Base-by-base conservation (phyloP, 129 eudicot genomes). In the Glebionis coronaria region DNA sequence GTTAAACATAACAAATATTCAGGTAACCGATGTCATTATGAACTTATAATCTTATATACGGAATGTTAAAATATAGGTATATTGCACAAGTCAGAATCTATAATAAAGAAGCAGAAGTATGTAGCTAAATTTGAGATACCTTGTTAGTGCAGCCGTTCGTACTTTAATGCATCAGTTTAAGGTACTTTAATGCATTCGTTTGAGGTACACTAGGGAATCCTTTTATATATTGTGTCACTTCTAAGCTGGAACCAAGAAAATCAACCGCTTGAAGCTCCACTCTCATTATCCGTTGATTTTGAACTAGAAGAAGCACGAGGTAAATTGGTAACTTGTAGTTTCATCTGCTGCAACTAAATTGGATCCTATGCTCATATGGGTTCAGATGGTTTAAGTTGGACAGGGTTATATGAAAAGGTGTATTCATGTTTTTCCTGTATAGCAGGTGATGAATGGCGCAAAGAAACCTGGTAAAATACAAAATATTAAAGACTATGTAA, bases 181-280 rank as follows among this genome's bases (percentile, higher is more conserved):
- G n/a, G n/a, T n/a, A n/a, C n/a, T n/a, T n/a, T n/a, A n/a, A n/a
- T n/a, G n/a, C n/a, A n/a, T n/a, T n/a, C n/a, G n/a, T n/a, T n/a
- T n/a, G n/a, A n/a, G n/a, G n/a, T n/a, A n/a, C n/a, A n/a, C n/a
- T n/a, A n/a, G n/a, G n/a, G n/a, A n/a, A n/a, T n/a, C n/a, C n/a
- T n/a, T n/a, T n/a, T n/a, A n/a, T n/a, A n/a, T n/a, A n/a, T 65
- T 44, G 97, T 95, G 73, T 88, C 98, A 63, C 69, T 93, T 50
- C 95, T 81, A 68, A 93, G 81, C 66, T 84, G 85, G 76, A 82
- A 84, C 98, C 98, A 93, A 23, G 92, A 88, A 55, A 97, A 93
- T 31, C 90, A 97, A 77, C 95, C 82, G 63, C 96, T 82, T 77
- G 98, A 93, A 75, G 89, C 93, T 55, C 81, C 81, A 80, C 65